Conservation (phyloP, 805 yeast species). For the Barnettozyma vustinii region DNA sequence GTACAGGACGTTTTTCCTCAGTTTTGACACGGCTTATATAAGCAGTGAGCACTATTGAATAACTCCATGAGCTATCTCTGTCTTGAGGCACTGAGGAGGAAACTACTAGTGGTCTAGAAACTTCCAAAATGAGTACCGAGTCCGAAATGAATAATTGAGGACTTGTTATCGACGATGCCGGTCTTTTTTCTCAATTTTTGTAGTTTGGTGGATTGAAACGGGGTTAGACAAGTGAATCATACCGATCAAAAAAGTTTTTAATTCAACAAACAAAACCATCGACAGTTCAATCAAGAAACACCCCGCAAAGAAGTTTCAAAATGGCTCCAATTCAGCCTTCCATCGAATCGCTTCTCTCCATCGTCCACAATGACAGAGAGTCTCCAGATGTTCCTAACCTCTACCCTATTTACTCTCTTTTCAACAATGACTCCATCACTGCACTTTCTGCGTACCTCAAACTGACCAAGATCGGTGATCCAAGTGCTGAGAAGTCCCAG, state of each 20-base stretch:
- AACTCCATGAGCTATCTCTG: too few species aligned
- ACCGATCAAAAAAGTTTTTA: not conserved
- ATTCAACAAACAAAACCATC: not conserved
- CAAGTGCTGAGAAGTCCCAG: constrained; percentile 44
- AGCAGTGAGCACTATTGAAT: too few species aligned
- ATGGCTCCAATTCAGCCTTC: constrained; percentile 43
- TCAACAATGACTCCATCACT: constrained; percentile 72
- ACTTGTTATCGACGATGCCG: too few species aligned
- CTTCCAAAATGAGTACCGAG: too few species aligned
- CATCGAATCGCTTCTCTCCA: constrained; percentile 37
- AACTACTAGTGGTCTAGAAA: too few species aligned
- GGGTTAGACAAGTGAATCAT: not conserved
- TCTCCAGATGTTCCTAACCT: constrained; percentile 47
- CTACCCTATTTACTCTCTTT: constrained; percentile 74
- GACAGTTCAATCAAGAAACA: not conserved
- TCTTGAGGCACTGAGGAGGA: too few species aligned
- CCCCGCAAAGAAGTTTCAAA: not conserved
- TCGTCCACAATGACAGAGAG: constrained; percentile 33
- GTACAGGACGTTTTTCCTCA: too few species aligned
- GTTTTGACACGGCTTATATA: too few species aligned
- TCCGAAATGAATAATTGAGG: too few species aligned
- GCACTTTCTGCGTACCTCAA: constrained; percentile 90
- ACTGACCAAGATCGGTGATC: constrained; percentile 56
- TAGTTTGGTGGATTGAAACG: not conserved
- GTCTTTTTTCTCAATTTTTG: not conserved